These are phyloP conservation scores for Russula sp. DNA, from an alignment of 768 basidiomycete genomes.

Conservation along the genomic window DNA sequence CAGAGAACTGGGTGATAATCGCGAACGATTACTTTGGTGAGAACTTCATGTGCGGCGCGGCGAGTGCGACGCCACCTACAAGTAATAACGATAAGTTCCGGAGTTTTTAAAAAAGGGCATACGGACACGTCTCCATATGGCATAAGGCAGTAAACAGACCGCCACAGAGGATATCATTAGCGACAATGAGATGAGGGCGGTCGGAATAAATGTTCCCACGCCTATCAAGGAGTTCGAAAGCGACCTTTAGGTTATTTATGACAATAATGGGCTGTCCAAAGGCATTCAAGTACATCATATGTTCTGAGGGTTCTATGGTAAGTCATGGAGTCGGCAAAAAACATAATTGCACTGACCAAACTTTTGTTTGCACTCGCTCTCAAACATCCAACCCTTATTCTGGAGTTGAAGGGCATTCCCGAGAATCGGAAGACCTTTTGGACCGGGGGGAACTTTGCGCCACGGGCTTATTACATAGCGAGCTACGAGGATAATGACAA, in stretches of 20 bases:
- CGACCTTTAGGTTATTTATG: conserved; percentile 36
- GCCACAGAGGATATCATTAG: conserved; percentile 37
- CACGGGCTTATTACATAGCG: conserved; percentile 10
- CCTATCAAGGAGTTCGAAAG: conserved; percentile 41
- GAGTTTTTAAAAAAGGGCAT: background rate
- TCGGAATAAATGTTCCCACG: conserved; percentile 34
- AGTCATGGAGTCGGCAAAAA: background rate
- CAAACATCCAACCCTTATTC: conserved; percentile 8
- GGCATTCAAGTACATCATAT: conserved; percentile 21
- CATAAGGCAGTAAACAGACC: conserved; percentile 34
- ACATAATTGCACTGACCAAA: background rate
- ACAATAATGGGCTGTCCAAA: conserved; percentile 32
- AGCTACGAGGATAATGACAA: background rate
- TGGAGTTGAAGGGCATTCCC: conserved; percentile 7
- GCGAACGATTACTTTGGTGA: conserved; percentile 7
- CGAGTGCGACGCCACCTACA: conserved; percentile 21
- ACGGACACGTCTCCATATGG: conserved; percentile 32
- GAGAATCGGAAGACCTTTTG: conserved; percentile 11
- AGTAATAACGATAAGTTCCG: conserved; percentile 5
- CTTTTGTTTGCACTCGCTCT: background rate
- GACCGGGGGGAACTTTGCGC: conserved; percentile 16
- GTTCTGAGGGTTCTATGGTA: background rate
- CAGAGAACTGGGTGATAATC: conserved; percentile 9
- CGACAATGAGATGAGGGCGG: conserved; percentile 35
- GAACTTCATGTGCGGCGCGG: conserved; percentile 17